Conservation (phyloP, 176 grass and related monocot species). For the Paspalum vaginatum region DNA sequence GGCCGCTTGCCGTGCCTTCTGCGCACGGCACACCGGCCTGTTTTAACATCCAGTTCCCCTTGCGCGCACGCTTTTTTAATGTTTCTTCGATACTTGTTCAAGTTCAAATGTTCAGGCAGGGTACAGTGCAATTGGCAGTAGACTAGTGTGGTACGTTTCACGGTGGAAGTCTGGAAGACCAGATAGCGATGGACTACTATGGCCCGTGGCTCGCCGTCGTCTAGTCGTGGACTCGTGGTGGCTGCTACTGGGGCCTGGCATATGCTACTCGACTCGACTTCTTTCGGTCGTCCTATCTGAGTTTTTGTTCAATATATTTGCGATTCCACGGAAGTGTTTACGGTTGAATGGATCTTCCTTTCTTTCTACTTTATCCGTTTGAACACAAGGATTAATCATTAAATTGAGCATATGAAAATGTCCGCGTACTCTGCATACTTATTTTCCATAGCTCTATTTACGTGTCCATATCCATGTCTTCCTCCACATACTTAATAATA, state of each 20-base stretch:
- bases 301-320: neutral
- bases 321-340: no score
- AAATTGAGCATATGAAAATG: no score
- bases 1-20: neutral
- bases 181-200: conserved; percentile 32
- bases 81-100: conserved; percentile 27
- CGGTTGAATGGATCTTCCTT: no score
- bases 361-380: no score
- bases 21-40: neutral
- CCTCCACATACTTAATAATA: no score
- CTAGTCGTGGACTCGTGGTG: no score
- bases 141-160: conserved; percentile 47
- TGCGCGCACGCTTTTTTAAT: neutral
- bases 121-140: neutral
- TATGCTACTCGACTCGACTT: conserved; percentile 29
- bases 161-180: neutral
- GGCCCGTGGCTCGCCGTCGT: neutral
- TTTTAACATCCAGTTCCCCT: neutral
- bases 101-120: neutral
- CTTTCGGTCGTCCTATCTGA: neutral
- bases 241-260: neutral
- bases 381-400: no score
- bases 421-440: no score
- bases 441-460: no score
- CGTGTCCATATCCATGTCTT: no score